Evolutionary conservation across 495 filamentous ascomycete species (phyloP).

Genomic region (Endocarpon pusillum): DNA sequence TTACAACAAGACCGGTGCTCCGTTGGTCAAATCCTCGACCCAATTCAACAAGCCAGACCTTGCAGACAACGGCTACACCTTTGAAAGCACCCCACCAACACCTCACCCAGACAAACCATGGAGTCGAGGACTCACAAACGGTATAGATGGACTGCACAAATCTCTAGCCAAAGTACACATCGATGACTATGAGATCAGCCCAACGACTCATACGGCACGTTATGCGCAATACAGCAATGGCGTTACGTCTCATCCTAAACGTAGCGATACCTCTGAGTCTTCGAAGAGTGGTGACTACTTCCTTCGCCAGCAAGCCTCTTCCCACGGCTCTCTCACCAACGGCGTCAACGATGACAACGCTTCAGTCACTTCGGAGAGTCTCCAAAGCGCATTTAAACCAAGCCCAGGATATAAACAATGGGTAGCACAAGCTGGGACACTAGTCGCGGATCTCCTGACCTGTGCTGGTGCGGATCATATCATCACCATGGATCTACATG

Average conservation of each 20-base stretch:
- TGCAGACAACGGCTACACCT: conserved; percentile 57
- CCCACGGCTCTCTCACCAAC: conserved; percentile 10
- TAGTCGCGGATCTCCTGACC: conserved; percentile 85
- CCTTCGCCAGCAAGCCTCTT: conserved; percentile 9
- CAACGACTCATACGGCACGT: conserved; percentile 19
- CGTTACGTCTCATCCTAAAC: conserved; percentile 22
- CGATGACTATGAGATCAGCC: conserved; percentile 24
- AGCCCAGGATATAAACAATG: conserved; percentile 93
- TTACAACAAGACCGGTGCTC: conserved; percentile 87
- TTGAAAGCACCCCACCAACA: conserved; percentile 80
- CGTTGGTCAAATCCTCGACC: conserved; percentile 50
- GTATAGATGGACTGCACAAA: conserved; percentile 45
- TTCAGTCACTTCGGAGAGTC: conserved; percentile 24
- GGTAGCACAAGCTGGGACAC: conserved; percentile 92
- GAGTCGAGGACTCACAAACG: conserved; percentile 43
- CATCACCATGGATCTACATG: conserved; percentile 91
- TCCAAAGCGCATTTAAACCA: conserved; percentile 47
- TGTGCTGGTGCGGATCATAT: conserved; percentile 94
- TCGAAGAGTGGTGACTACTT: not conserved
- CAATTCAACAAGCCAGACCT: conserved; percentile 12
- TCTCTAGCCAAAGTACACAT: conserved; percentile 44
- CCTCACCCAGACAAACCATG: conserved; percentile 52
- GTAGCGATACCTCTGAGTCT: conserved; percentile 43
- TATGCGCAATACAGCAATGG: conserved; percentile 24
- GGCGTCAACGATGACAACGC: conserved; percentile 39